Conservation (phyloP, 257 asterid genomes). For the Solanum clarkiae region DNA sequence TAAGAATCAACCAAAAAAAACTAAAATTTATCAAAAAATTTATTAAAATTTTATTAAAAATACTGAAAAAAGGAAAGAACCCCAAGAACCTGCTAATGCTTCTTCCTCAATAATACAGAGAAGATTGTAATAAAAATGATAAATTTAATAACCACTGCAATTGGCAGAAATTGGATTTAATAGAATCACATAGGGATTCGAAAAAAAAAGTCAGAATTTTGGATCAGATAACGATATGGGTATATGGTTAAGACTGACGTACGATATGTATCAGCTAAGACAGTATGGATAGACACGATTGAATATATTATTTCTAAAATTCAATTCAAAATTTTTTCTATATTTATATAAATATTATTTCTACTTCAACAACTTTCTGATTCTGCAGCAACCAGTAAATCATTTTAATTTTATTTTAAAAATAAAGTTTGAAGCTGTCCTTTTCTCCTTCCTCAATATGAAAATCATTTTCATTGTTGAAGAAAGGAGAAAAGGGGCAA, state of each 20-base stretch:
- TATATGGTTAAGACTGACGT: not conserved
- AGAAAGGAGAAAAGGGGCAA: not conserved
- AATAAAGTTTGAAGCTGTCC: not conserved
- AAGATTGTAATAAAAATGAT: not conserved
- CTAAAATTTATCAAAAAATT: not conserved
- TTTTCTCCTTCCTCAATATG: not conserved
- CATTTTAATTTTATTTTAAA: not conserved
- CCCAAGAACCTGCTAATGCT: not conserved
- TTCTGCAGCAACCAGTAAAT: not conserved
- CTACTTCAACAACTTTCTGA: not conserved
- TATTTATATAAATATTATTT: not conserved
- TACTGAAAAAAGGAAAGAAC: not conserved
- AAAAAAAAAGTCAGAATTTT: not conserved
- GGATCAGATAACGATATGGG: slow-evolving; percentile 2
- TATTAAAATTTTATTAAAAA: not conserved
- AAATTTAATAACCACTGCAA: not conserved
- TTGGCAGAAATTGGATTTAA: not conserved
- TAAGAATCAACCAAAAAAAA: not conserved
- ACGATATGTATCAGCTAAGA: not conserved
- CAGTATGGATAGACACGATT: not conserved
- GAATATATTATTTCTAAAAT: not conserved
- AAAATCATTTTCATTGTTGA: not conserved
- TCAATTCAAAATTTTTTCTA: not conserved
- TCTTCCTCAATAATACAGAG: not conserved
- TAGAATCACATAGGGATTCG: not conserved